These are phyloP conservation scores for Colletotrichum shisoi DNA, from an alignment of 2,329 filamentous ascomycete genomes.

Conservation along the genomic window DNA sequence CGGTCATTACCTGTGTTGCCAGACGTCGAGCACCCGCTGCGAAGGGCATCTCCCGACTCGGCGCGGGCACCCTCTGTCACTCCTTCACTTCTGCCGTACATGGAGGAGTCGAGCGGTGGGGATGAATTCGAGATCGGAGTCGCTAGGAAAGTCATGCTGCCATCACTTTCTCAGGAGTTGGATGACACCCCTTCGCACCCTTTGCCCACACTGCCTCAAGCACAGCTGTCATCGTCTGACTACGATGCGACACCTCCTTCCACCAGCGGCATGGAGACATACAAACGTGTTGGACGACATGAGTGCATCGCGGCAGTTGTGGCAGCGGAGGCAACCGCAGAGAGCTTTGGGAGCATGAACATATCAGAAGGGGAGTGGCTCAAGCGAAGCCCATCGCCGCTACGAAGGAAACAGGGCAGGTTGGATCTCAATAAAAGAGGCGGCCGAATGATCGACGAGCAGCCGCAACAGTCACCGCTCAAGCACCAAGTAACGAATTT, in stretches of 20 bases:
- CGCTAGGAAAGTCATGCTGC: conserved; percentile 37
- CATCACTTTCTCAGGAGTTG: not conserved
- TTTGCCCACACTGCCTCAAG: conserved; percentile 5
- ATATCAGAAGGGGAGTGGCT: conserved; percentile 40
- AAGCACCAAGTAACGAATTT: not conserved
- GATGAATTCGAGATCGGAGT: conserved; percentile 44
- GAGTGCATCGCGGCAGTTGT: not conserved
- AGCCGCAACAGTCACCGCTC: not conserved
- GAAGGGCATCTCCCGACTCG: conserved; percentile 39
- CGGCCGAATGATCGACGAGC: not conserved
- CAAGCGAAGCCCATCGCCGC: conserved; percentile 40
- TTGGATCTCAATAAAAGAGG: conserved; percentile 1
- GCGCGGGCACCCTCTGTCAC: conserved; percentile 41
- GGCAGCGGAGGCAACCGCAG: not conserved
- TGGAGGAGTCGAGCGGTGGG: conserved; percentile 38
- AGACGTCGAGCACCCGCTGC: conserved; percentile 33
- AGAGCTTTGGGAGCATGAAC: conserved; percentile 17
- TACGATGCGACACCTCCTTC: conserved; percentile 41
- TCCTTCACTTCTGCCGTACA: conserved; percentile 41
- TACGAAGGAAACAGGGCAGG: conserved; percentile 21
- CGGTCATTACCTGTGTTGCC: conserved; percentile 47
- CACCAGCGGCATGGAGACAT: not conserved
- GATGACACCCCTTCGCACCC: not conserved
- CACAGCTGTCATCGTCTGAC: conserved; percentile 40
- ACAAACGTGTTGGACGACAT: conserved; percentile 1